A percentile compares a stretch with the other conserved stretches of the same genome.
Conservation (phyloP, 768 basidiomycete genomes). For the Rhizopogon vinicolor region DNA sequence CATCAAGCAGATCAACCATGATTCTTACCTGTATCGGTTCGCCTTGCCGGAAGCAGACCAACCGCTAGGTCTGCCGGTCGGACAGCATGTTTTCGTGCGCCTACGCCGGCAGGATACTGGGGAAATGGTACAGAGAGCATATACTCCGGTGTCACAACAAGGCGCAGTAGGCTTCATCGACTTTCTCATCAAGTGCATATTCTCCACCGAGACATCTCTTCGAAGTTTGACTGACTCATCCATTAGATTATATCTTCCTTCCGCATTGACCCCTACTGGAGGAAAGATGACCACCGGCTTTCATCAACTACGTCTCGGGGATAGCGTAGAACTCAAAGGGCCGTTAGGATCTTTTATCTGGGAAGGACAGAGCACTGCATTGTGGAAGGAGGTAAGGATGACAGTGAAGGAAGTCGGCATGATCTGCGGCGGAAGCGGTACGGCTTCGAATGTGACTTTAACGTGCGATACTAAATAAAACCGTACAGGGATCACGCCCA, state of each 20-base stretch:
- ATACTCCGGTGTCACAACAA: constrained; percentile 50
- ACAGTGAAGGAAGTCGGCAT: constrained; percentile 41
- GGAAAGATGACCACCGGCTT: constrained; percentile 51
- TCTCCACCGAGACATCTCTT: neutral
- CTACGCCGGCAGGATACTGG: constrained; percentile 34
- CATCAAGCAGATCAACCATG: constrained; percentile 39
- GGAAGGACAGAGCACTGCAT: constrained; percentile 36
- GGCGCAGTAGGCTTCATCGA: constrained; percentile 44
- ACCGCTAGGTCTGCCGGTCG: constrained; percentile 49
- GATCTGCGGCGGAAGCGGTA: constrained; percentile 55
- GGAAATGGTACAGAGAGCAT: constrained; percentile 51
- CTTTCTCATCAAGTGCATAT: constrained; percentile 45
- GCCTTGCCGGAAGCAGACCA: constrained; percentile 35
- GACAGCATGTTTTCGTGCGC: constrained; percentile 56
- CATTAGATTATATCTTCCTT: constrained; percentile 41
- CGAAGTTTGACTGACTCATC: constrained; percentile 4
- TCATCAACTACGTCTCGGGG: constrained; percentile 42
- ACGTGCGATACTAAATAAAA: neutral
- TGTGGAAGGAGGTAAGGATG: constrained; percentile 30
- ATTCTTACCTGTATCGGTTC: constrained; percentile 49
- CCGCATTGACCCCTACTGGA: constrained; percentile 31
- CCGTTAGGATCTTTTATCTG: constrained; percentile 56
- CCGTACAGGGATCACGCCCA: constrained; percentile 46
- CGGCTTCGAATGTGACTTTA: constrained; percentile 5
- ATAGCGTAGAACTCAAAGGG: constrained; percentile 52